Base-by-base conservation (phyloP, 352 stramenopile genomes). In the Globisporangium apiculatum region DNA sequence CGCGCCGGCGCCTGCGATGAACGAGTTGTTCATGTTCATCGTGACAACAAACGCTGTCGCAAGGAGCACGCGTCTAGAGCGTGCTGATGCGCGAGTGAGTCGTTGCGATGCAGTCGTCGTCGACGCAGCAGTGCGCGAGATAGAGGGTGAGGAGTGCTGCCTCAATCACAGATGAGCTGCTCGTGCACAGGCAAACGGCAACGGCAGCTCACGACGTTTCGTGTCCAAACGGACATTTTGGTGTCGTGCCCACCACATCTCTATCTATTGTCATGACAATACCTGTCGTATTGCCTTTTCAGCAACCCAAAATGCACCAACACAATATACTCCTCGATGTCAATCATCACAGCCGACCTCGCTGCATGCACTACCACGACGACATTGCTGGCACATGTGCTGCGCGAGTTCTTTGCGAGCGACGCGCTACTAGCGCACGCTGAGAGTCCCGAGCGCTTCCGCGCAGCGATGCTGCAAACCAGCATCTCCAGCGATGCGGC, bases 11-110 rank as follows among this genome's bases (percentile, higher is more conserved):
- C 72, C 79, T 24, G 80, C 76, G 37, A 86, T 74, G 64, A 84
- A 92, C 53, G 83, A 92, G 65, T 91, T 86, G 58, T 89, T 81
- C 61, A 89, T 76, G 61, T 77, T 81, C 58, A 73, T 60, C 12
- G 31, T 42, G 60, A 24, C 51, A 52, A 71, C 64, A 52, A 64
- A 67, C 61, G 67, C 69, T 14, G 35, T 31, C 24, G 24, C 24
- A 31, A 31, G 24, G 2, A 31, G 1, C 24, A 3, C 24, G 24
- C 24, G 24, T 31, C 24, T 31, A 31, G 24, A 31, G 24, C 24
- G 24, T 31, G 24, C 24, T 31, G 24, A 31, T 31, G 24, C 24
- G 24, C 24, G 1, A 31, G 24, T 31, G 24, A 31, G 24, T 31
- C 24, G 24, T 31, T 31, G 24, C 24, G 24, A 31, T 31, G 24